A percentile compares a stretch with the other conserved stretches of the same genome.
Conservation (phyloP, 1,139 yeast species). For the Suhomyces choctaworum region DNA sequence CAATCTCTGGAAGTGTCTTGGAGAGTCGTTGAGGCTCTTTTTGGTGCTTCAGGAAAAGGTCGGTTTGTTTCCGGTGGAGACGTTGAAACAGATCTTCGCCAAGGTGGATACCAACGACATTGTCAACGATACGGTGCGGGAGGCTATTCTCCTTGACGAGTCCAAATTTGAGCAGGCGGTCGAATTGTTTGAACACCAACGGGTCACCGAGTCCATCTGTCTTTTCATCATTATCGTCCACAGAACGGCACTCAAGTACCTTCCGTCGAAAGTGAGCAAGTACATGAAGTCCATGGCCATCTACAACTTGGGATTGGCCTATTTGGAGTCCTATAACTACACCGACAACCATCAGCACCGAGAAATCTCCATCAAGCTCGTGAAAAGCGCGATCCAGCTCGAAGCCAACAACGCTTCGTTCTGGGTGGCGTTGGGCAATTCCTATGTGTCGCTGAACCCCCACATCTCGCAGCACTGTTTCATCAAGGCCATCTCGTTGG, state of each 20-base stretch:
- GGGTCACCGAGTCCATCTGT: conserved; percentile 23
- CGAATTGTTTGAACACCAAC: conserved; percentile 16
- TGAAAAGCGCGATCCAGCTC: conserved; percentile 67
- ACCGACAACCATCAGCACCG: conserved; percentile 31
- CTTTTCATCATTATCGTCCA: conserved; percentile 30
- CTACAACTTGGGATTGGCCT: conserved; percentile 72
- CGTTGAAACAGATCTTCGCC: conserved; percentile 34
- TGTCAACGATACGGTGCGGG: conserved; percentile 7
- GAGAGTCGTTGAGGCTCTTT: conserved; percentile 51
- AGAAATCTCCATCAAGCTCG: conserved; percentile 52
- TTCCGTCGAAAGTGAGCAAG: conserved; percentile 42
- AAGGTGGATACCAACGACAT: conserved; percentile 12
- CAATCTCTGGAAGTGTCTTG: conserved; percentile 55
- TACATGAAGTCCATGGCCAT: conserved; percentile 58
- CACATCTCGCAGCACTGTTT: conserved; percentile 89
- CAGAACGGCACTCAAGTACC: conserved; percentile 25
- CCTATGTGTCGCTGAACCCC: conserved; percentile 58
- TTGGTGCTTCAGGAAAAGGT: conserved; percentile 45
- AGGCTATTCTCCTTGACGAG: conserved; percentile 7
- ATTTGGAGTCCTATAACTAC: conserved; percentile 49
- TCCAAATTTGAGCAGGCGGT: conserved; percentile 14
- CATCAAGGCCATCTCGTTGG: conserved; percentile 73
- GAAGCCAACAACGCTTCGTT: conserved; percentile 70
- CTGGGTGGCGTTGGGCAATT: conserved; percentile 85
- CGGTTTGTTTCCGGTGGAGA: conserved; percentile 45